Evolutionary conservation across 2,329 filamentous ascomycete species (phyloP), one percentile per base, ranked within the genome.

Genomic region (Calonectria ilicicola): DNA sequence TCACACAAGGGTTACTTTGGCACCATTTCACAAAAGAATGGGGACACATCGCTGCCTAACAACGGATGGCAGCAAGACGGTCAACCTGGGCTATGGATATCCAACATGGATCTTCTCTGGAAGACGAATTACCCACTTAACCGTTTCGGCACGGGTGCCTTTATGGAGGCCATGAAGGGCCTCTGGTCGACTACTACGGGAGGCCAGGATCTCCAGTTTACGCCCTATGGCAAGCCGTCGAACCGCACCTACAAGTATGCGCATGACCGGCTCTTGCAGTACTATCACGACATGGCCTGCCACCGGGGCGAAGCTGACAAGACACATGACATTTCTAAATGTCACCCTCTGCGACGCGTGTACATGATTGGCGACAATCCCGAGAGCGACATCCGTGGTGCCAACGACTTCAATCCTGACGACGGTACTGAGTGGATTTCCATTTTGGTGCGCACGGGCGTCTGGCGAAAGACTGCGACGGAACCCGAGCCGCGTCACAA

Each of bases 331-430:
- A 19, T 64, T 21, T 38, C 74, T 23, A 74, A 74, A 35, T 77
- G 84, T 85, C 71, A 91, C 23, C 88, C 89, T n/a, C 83, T 98
- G 68, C 87, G 88, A 79, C 90, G 89, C 51, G 95, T 98, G 14
- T 98, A 98, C 84, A 98, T 98, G 96, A 91, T 98, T 49, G 97
- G 97, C 7, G 94, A 96, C 80, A 96, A 96, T 80, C 94, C 94
- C 6, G 95, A 95, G 81, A 97, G 94, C 77, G 97, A 99, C 82
- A 98, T 99, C 76, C 87, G 91, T 6, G 97, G 97, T 7, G 96
- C 95, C 23, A 98, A 98, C 81, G 89, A 90, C 56, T 98, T 93
- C 80, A 80, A 86, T 53, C 94, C 93, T 74, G 85, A 88, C 5
- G 84, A 89, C 69, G 93, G 92, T 10, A 94, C 91, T n/a, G 87